Evolutionary conservation across 305 asterid species (phyloP).

Genomic region (Fraxinus latifolia): DNA sequence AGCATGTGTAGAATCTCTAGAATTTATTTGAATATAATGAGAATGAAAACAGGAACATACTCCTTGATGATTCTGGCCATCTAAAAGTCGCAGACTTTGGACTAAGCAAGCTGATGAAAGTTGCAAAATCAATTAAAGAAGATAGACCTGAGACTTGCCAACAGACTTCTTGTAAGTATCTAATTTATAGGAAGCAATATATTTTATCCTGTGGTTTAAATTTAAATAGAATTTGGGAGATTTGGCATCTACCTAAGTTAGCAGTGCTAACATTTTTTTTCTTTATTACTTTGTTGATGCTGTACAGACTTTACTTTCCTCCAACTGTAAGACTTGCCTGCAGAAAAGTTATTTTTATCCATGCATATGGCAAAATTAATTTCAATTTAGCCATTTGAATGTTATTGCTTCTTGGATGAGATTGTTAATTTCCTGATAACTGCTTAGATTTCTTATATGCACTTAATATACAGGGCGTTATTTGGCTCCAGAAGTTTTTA

Average conservation of each 20-base stretch:
- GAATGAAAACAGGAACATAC: conserved; percentile 60
- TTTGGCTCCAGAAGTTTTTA: conserved; percentile 85
- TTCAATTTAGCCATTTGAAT: conserved; percentile 5
- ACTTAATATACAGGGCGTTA: conserved; percentile 50
- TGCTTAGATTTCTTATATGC: conserved; percentile 5
- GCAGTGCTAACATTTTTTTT: conserved; percentile 12
- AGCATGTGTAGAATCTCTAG: conserved; percentile 16
- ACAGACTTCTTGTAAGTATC: conserved; percentile 63
- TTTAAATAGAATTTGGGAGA: neutral
- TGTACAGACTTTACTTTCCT: conserved; percentile 4
- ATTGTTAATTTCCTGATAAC: conserved; percentile 16
- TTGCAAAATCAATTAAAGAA: conserved; percentile 61
- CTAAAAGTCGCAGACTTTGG: conserved; percentile 94
- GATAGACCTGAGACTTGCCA: conserved; percentile 46
- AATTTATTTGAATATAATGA: conserved; percentile 29
- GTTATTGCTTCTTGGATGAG: conserved; percentile 5
- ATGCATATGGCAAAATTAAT: conserved; percentile 1
- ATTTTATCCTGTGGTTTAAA: neutral
- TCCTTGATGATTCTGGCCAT: conserved; percentile 84
- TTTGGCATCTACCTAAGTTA: neutral
- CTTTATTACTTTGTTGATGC: conserved; percentile 21
- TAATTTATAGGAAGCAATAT: conserved; percentile 8
- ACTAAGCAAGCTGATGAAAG: conserved; percentile 67
- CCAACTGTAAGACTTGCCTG: neutral
- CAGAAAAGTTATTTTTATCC: neutral